These are phyloP conservation scores for Entomortierella lignicola DNA, from an alignment of 192 early-diverging fungal genomes.

Conservation along the genomic window DNA sequence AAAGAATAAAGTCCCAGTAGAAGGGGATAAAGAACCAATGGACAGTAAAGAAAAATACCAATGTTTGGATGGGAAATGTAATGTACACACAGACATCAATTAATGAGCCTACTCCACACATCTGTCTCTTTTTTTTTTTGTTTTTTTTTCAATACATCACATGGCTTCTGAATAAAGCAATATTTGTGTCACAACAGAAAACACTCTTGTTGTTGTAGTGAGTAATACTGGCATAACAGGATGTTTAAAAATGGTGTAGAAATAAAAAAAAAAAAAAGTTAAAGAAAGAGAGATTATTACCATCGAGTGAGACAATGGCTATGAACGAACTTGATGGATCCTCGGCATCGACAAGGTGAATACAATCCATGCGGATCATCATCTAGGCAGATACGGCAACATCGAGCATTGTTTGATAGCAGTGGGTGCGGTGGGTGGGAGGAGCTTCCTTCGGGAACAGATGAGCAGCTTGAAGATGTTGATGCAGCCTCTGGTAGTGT, in stretches of 20 bases:
- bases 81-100: neutral
- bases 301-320: conserved; percentile 50
- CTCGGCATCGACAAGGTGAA: conserved; percentile 45
- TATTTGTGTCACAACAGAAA: neutral
- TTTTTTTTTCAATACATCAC: no score
- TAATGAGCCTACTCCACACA: neutral
- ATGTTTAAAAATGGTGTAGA: no score
- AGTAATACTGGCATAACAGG: no score
- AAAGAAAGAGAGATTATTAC: conserved; percentile 2
- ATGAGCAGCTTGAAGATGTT: neutral
- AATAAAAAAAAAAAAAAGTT: neutral
- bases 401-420: conserved; percentile 17
- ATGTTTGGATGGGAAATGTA: neutral
- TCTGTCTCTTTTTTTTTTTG: no score
- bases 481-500: neutral
- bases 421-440: conserved; percentile 8
- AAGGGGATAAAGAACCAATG: no score
- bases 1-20: neutral
- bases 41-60: neutral
- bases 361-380: conserved; percentile 48
- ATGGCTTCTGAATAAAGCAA: neutral
- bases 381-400: conserved; percentile 52
- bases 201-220: no score
- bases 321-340: conserved; percentile 53
- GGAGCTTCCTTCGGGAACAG: neutral